These are phyloP conservation scores for Rhynchosporium graminicola DNA, from an alignment of 2,329 filamentous ascomycete species.

Conservation along the genomic window DNA sequence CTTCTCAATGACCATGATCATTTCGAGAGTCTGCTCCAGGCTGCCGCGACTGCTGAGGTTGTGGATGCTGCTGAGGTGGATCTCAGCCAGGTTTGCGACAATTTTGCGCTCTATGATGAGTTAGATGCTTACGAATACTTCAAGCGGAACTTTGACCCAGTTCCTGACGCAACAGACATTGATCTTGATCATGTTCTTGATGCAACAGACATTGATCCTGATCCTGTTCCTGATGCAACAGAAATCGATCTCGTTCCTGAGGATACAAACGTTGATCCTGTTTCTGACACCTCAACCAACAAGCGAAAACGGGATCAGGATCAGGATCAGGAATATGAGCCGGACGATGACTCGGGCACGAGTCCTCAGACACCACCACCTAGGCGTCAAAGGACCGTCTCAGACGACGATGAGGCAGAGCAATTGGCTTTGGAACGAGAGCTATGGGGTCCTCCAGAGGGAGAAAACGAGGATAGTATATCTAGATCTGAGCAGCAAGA, in stretches of 20 bases:
- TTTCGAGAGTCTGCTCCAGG: constrained; percentile 36
- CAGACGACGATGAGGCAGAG: constrained; percentile 20
- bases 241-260: too few relatives aligned
- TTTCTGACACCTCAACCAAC: neutral
- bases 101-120: constrained; percentile 4
- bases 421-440: constrained; percentile 33
- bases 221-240: too few relatives aligned
- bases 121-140: constrained; percentile 10
- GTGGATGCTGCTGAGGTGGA: constrained; percentile 4
- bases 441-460: constrained; percentile 37
- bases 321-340: neutral
- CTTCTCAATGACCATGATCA: constrained; percentile 25
- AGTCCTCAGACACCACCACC: neutral
- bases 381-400: constrained; percentile 20
- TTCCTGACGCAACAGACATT: neutral
- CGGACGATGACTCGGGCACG: neutral
- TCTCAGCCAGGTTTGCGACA: constrained; percentile 10
- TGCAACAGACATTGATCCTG: too few relatives aligned
- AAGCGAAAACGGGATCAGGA: constrained; percentile 17
- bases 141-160: constrained; percentile 12
- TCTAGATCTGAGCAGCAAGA: constrained; percentile 16
- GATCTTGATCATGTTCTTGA: too few relatives aligned
- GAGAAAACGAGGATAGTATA: constrained; percentile 25
- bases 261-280: too few relatives aligned
- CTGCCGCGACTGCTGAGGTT: constrained; percentile 34